These are phyloP conservation scores for Crucibulum laeve DNA, from an alignment of 768 basidiomycete genomes.

Conservation along the genomic window DNA sequence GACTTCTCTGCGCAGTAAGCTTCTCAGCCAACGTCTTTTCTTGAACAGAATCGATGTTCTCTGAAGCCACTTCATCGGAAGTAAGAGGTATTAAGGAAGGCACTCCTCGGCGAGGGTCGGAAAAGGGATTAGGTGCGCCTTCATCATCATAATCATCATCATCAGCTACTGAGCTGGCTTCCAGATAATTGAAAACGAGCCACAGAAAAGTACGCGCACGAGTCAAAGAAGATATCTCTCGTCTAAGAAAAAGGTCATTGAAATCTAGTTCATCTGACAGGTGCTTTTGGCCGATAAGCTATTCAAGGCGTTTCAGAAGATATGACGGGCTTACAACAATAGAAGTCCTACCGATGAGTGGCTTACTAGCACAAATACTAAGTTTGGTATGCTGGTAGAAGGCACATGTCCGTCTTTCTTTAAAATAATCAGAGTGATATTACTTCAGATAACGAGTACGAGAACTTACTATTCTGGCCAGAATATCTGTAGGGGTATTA, in stretches of 20 bases:
- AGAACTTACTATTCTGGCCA: conserved; percentile 44
- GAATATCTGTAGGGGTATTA: conserved; percentile 53
- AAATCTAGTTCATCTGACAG: conserved; percentile 74
- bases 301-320: conserved; percentile 27
- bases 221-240: conserved; percentile 64
- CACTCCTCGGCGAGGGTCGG: conserved; percentile 35
- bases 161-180: conserved; percentile 28
- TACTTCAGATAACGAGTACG: conserved; percentile 3
- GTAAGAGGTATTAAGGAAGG: conserved; percentile 36
- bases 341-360: conserved; percentile 41
- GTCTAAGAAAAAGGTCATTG: conserved; percentile 76
- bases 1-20: conserved; percentile 34
- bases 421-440: conserved; percentile 8
- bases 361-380: conserved; percentile 64
- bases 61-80: conserved; percentile 30
- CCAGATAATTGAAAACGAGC: conserved; percentile 79
- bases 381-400: conserved; percentile 67
- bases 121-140: conserved; percentile 52
- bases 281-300: conserved; percentile 60
- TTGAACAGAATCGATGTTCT: conserved; percentile 44
- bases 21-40: conserved; percentile 33
- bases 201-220: conserved; percentile 82
- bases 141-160: conserved; percentile 38
- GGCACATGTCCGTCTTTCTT: conserved; percentile 49
- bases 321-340: conserved; percentile 2